Evolutionary conservation across 2,329 filamentous ascomycete genomes (phyloP).

Genomic region (Dichotomopilus funicola): DNA sequence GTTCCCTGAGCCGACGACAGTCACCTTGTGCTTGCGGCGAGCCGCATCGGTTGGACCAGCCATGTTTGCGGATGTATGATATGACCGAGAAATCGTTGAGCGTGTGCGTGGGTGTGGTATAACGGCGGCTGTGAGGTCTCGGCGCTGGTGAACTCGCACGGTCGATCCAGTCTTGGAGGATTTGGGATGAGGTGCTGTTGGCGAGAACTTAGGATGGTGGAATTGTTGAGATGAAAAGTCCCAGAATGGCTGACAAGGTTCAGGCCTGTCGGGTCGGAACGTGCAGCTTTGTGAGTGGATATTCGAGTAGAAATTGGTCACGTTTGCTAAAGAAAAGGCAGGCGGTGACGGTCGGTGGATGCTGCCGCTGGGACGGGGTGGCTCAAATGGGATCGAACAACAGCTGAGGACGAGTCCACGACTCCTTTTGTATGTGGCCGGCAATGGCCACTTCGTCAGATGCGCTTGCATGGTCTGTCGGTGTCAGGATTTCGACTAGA

Average conservation of each 20-base stretch:
- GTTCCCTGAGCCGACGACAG: slow-evolving; percentile 91
- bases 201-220: neutral
- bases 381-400: neutral
- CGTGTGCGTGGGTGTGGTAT: neutral
- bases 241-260: slow-evolving; percentile 9
- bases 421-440: slow-evolving; percentile 10
- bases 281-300: slow-evolving; percentile 18
- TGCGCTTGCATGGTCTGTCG: no score
- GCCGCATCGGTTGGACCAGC: slow-evolving; percentile 34
- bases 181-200: neutral
- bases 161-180: neutral
- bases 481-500: no score
- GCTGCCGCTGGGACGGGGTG: slow-evolving; percentile 1
- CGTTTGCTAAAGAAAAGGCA: slow-evolving; percentile 15
- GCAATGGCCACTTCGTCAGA: neutral
- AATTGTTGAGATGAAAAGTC: slow-evolving; percentile 11
- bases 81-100: slow-evolving; percentile 4
- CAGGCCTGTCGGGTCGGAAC: slow-evolving; percentile 7
- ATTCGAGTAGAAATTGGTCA: slow-evolving; percentile 15
- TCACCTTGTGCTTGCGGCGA: slow-evolving; percentile 80
- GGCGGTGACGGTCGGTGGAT: slow-evolving; percentile 14
- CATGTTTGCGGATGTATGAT: slow-evolving; percentile 21
- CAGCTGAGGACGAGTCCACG: neutral
- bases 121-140: no score
- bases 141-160: no score